Base-by-base conservation (phyloP, 1,284 basidiomycete genomes). In the Termitomyces sp. region DNA sequence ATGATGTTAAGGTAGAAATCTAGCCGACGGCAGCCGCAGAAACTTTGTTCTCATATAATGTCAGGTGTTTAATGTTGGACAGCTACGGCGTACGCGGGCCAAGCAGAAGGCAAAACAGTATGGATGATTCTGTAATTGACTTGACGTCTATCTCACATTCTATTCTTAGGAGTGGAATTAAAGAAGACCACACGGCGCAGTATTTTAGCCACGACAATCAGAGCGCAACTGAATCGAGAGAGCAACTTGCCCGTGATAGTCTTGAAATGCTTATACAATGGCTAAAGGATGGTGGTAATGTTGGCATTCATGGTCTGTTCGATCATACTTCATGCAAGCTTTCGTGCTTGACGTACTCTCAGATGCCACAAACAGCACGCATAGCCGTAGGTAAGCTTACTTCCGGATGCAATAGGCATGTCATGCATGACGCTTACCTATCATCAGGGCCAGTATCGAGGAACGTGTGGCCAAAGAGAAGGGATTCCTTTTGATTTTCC, bases 11-110 rank as follows among this genome's bases (percentile, higher is more conserved):
- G 77, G 94, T 85, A 61, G 43, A 62, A 39, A n/a, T 12, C 28
- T 48, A 28, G n/a, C 34, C 10, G n/a, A 10, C 12, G 12, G 2
- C 30, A 28, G 13, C 39, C 15, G 31, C 17, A 34, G 34, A 13
- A 28, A 40, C n/a, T 31, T 28, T 2, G 19, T 42, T 9, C 12
- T 45, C 31, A 51, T 48, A 17, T 13, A 28, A 53, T 48, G 2
- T 38, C 56, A 92, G 88, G 91, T 99, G 1, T 99, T 99, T 79
- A 99, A 99, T 67, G 97, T 98, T 31, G 97, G 97, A 4, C 96
- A 99, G 70, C 77, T 98, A 19, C 83, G 96, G 47, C 84, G 96
- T 28, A 91, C 90, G 0, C 85, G 94, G 60, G 95, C 95, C 4
- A 83, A 80, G 49, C 82, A 89, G 66, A 87, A 83, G 67, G 83